Evolutionary conservation across 2,329 filamentous ascomycete genomes (phyloP).

Genomic region (Beauveria brongniartii): DNA sequence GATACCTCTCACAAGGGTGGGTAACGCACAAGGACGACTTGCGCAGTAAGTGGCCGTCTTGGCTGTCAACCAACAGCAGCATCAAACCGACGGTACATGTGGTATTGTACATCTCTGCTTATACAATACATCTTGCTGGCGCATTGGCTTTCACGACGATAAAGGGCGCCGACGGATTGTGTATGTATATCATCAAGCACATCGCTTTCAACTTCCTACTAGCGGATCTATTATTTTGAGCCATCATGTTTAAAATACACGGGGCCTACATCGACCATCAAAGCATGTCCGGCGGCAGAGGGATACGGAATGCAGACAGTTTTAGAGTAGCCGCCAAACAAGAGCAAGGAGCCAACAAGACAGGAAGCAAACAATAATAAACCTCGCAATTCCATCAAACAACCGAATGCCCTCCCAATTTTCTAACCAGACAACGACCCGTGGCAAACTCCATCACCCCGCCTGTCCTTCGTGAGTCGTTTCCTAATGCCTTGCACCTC

Average conservation of each 20-base stretch:
- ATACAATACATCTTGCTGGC: too few relatives aligned
- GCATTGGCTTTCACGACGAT: background rate
- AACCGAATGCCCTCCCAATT: background rate
- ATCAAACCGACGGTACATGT: too few relatives aligned
- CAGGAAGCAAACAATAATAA: constrained; percentile 8
- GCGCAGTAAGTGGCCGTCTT: too few relatives aligned
- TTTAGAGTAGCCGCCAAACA: background rate
- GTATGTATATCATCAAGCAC: background rate
- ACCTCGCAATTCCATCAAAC: background rate
- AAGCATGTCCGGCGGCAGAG: background rate
- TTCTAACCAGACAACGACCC: constrained; percentile 11
- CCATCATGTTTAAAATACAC: constrained; percentile 5
- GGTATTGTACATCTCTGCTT: too few relatives aligned
- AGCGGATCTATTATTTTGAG: background rate
- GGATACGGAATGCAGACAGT: background rate
- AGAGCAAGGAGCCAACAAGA: constrained; percentile 5
- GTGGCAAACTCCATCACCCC: constrained; percentile 15
- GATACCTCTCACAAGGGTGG: too few relatives aligned
- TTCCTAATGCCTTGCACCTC: constrained; percentile 18
- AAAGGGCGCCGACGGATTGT: background rate
- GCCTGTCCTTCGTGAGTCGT: constrained; percentile 14
- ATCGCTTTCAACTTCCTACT: background rate
- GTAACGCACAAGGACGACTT: too few relatives aligned
- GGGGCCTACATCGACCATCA: background rate
- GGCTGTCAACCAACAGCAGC: too few relatives aligned